Base-by-base conservation (phyloP, 2,329 filamentous ascomycete species). In the Aspergillus ochraceus region DNA sequence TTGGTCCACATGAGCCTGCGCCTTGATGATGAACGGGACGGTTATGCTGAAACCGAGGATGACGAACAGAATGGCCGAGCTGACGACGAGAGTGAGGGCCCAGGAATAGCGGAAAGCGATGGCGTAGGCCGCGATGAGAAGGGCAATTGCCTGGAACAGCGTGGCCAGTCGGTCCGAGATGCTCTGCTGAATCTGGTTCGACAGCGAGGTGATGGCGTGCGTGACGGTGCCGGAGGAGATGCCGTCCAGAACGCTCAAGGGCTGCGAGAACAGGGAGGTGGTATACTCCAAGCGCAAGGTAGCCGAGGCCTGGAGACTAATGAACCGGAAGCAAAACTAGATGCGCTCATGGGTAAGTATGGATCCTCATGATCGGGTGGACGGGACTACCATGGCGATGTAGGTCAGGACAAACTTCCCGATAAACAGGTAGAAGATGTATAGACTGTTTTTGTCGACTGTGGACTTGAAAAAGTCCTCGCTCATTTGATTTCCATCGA, bases 341-440 rank as follows among this genome's bases (percentile, higher is more conserved):
- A 42, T 19, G 26, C 9, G 29, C 24, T 19, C 20, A 19, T 45
- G 12, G 26, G 29, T 49, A 29, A n/a, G 12, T 11, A 29, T 2
- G 2, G 22, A n/a, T 20, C 72, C 62, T 14, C 49, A 9, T 30
- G 4, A 17, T 24, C 49, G 29, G 17, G 49, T 19, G 22, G 49
- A 32, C 3, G 26, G 14, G 4, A 24, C 8, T 71, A 84, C 82
- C 64, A 83, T 81, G 62, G 84, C 83, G 14, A 84, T 67, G 61
- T 86, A 87, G 0, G 79, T 80, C 19, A 86, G 70, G 5, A 76
- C 65, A 46, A 86, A 82, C 55, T 84, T 84, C 10, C 74, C 84
- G 22, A 84, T 73, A 60, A 87, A 86, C 1, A 88, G 75, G 66
- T 86, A 86, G 10, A 87, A 73, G 61, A 86, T 85, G 62, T 80